Percentiles rank a stretch among this genome's conserved stretches.
Evolutionary conservation across 352 stramenopile genomes (phyloP).

Genomic region (Chrysophaeum taylorii): DNA sequence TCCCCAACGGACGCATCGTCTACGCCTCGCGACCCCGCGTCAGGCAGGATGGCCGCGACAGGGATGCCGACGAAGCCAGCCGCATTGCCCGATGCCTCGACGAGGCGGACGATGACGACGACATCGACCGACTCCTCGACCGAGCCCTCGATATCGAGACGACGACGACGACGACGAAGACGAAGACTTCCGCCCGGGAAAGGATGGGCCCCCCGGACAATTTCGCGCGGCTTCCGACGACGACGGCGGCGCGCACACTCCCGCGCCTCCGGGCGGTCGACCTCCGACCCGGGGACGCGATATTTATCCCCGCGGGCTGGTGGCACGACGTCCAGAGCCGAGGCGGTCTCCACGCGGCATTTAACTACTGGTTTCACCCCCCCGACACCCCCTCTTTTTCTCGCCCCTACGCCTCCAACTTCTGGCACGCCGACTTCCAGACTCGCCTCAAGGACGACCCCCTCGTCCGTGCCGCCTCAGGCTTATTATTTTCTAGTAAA

Average conservation of each 20-base stretch:
- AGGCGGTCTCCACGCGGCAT: neutral
- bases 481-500: no score
- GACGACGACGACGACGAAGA: constrained; percentile 19
- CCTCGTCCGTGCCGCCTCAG: neutral
- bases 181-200: constrained; percentile 26
- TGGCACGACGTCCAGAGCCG: constrained; percentile 75
- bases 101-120: constrained; percentile 32
- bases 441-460: neutral
- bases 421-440: constrained; percentile 25
- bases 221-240: constrained; percentile 47
- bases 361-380: constrained; percentile 30
- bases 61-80: constrained; percentile 30
- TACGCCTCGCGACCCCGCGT: constrained; percentile 53
- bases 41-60: constrained; percentile 1
- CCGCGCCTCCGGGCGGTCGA: neutral
- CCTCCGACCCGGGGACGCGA: constrained; percentile 53
- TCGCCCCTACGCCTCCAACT: constrained; percentile 20
- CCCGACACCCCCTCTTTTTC: constrained; percentile 25
- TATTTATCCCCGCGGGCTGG: constrained; percentile 71
- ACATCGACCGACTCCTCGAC: neutral
- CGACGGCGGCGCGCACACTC: neutral
- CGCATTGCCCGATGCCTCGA: constrained; percentile 40
- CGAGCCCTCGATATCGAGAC: constrained; percentile 33
- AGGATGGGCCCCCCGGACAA: constrained; percentile 30
- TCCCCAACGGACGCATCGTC: constrained; percentile 71